A percentile compares a stretch with the other conserved stretches of the same genome.
Conservation (phyloP, 2,329 filamentous ascomycete genomes). For the Pseudogymnoascus sp. region DNA sequence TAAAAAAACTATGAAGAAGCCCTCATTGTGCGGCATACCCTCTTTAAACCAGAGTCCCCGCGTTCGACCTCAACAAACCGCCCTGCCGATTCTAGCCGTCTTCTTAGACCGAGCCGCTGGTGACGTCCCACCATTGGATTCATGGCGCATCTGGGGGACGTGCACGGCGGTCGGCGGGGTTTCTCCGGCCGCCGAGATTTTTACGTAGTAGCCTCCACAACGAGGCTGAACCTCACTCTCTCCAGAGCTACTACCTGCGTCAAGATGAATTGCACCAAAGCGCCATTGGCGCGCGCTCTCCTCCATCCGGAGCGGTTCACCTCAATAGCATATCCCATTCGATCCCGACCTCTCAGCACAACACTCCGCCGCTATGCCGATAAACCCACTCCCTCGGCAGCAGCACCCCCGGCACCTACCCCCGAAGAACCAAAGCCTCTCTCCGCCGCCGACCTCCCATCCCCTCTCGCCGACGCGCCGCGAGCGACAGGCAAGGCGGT, state of each 20-base stretch:
- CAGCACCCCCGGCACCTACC: constrained; percentile 12
- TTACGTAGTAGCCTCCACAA: neutral
- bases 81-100: neutral
- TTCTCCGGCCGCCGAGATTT: neutral
- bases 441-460: constrained; percentile 27
- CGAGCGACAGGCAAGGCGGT: constrained; percentile 50
- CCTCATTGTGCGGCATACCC: neutral
- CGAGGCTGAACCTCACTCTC: neutral
- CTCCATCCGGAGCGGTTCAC: neutral
- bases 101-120: neutral
- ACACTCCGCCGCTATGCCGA: neutral
- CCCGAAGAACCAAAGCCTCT: constrained; percentile 1
- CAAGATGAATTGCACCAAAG: neutral
- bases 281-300: neutral
- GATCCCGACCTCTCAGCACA: neutral
- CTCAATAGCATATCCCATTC: neutral
- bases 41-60: neutral
- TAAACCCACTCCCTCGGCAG: neutral
- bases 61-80: neutral
- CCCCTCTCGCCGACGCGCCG: constrained; percentile 48
- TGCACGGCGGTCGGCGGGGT: neutral
- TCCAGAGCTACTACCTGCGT: neutral
- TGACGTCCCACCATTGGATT: neutral
- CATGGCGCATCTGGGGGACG: neutral
- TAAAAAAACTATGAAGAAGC: neutral